These are phyloP conservation scores for Pyrenochaeta sp. DNA, from an alignment of 2,329 filamentous ascomycete species.

Conservation along the genomic window DNA sequence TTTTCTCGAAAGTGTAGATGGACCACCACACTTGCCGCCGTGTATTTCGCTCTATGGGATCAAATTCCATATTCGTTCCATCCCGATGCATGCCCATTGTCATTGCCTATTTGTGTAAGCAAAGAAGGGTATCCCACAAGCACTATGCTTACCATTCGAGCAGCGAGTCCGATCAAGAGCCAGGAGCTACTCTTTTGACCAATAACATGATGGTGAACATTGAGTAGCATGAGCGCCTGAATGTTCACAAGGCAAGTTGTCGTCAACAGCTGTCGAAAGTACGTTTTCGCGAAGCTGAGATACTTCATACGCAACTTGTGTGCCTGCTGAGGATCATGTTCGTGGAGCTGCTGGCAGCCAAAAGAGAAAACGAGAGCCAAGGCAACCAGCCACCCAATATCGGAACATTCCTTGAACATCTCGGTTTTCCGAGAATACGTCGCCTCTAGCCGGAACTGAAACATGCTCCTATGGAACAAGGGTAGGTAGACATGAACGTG, in stretches of 20 bases:
- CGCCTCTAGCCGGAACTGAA: conserved; percentile 48
- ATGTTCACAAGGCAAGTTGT: conserved; percentile 52
- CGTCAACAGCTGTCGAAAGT: conserved; percentile 47
- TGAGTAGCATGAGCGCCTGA: conserved; percentile 53
- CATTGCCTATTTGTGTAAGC: conserved; percentile 39
- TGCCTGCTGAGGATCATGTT: conserved; percentile 32
- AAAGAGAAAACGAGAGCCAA: conserved; percentile 53
- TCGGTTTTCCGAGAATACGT: conserved; percentile 44
- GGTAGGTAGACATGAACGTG: conserved; percentile 48
- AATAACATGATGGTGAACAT: conserved; percentile 52
- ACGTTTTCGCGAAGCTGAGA: conserved; percentile 39
- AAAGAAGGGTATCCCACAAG: not conserved
- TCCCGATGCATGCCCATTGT: conserved; percentile 56
- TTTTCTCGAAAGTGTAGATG: conserved; percentile 35
- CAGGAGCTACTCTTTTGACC: conserved; percentile 54
- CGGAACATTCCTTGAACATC: conserved; percentile 37
- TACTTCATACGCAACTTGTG: conserved; percentile 30
- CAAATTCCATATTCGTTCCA: conserved; percentile 48
- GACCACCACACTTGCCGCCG: conserved; percentile 37
- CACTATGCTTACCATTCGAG: conserved; percentile 42
- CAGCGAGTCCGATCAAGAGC: conserved; percentile 51
- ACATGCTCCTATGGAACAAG: conserved; percentile 51
- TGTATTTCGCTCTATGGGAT: conserved; percentile 37
- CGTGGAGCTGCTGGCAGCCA: conserved; percentile 50
- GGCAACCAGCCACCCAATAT: conserved; percentile 53